Percentiles rank a stretch among this genome's conserved stretches.
Conservation (phyloP, 2,329 filamentous ascomycete genomes). For the Penicillium sp. region DNA sequence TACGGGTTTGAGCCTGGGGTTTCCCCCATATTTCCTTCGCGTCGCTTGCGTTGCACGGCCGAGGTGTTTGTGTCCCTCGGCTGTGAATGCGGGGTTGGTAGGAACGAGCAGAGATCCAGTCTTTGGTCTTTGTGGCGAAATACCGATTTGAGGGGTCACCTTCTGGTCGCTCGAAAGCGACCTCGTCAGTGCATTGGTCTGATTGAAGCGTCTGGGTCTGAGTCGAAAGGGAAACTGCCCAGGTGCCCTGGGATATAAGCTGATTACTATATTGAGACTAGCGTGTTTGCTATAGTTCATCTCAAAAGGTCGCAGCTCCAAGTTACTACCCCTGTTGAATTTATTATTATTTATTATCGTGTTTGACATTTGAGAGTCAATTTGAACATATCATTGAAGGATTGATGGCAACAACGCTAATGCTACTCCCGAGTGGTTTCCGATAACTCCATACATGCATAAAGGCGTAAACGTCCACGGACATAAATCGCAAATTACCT, state of each 20-base stretch:
- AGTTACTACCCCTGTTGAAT: background rate
- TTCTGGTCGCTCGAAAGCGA: background rate
- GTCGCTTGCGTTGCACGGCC: background rate
- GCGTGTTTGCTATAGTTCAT: background rate
- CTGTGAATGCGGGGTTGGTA: constrained; percentile 2
- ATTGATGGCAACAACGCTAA: background rate
- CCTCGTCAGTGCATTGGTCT: background rate
- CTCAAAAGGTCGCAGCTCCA: background rate
- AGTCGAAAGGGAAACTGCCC: background rate
- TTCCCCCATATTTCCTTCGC: background rate
- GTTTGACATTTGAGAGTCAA: background rate
- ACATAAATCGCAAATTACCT: constrained; percentile 14
- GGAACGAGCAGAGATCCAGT: background rate
- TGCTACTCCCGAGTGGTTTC: background rate
- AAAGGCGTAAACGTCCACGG: background rate
- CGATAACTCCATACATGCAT: constrained; percentile 6
- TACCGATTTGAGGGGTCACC: background rate
- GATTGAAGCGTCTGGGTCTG: background rate
- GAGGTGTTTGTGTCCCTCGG: constrained; percentile 5
- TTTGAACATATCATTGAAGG: background rate
- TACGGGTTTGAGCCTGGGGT: no score
- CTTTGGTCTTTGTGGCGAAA: background rate
- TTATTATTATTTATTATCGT: background rate
- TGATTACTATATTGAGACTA: background rate
- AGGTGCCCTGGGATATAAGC: background rate